Evolutionary conservation across 2,329 filamentous ascomycete species (phyloP), one percentile per base, ranked within the genome.

Genomic region (Aureobasidium musti): DNA sequence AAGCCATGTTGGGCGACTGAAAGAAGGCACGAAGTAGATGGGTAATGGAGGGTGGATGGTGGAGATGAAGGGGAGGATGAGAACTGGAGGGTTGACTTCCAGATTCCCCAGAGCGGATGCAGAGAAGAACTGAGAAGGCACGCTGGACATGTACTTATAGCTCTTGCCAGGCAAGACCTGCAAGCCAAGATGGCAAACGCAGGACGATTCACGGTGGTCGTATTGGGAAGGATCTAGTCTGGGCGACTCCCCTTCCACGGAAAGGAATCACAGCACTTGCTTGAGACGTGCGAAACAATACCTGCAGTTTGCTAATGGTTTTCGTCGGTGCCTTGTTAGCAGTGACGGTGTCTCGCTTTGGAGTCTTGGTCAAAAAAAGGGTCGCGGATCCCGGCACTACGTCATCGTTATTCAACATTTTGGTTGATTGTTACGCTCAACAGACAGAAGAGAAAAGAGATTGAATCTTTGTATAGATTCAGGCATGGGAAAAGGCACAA

Each of bases 1-100:
- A 67, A 35, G 67, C 67, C 67, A 69, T 69, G 28, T 30, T 65
- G 63, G 43, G 30, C 41, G 21, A 64, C 53, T 8, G 26, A 37
- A 17, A 26, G 17, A 37, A 21, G 17, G 6, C 37, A 33, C 30
- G 45, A 30, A 14, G n/a, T 26, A 6, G 23, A n/a, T 21, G 7
- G 26, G 2, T 8, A 26, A 43, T 59, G 37, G 39, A 21, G 21
- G 10, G 10, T 45, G 49, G 39, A 21, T 30, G 10, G 10, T 45
- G 49, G 28, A 33, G 37, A 13, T 28, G 26, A 3, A 28, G 45
- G 45, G 14, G 23, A 45, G 45, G 33, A 43, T 52, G 45, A 43
- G 60, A 28, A n/a, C 21, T 54, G 61, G 61, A 64, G 37, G 11
- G 47, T 43, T 53, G 61, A 54, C 35, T 43, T 45, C 47, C 61